Conservation (phyloP, 768 basidiomycete species). For the Chalciporus pseudorubinellus region DNA sequence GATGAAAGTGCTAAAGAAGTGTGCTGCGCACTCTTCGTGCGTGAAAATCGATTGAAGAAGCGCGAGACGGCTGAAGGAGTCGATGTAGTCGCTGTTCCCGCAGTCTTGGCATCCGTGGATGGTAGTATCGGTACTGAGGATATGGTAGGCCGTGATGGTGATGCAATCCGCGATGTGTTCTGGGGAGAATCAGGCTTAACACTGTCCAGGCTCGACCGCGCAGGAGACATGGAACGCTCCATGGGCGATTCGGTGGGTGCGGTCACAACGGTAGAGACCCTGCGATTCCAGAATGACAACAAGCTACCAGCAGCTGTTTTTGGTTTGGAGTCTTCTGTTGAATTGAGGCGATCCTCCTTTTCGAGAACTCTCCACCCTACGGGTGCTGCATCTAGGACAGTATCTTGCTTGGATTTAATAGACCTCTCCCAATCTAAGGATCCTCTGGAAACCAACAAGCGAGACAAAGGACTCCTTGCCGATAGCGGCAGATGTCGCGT, state of each 20-base stretch:
- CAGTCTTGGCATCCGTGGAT: conserved; percentile 3
- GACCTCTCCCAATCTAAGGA: conserved; percentile 74
- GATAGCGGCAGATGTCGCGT: conserved; percentile 58
- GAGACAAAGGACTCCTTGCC: conserved; percentile 63
- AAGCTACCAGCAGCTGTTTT: conserved; percentile 52
- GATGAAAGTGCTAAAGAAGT: conserved; percentile 69
- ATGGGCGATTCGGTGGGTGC: conserved; percentile 15
- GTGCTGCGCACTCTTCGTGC: conserved; percentile 39
- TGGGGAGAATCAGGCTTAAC: conserved; percentile 11
- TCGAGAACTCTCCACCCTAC: conserved; percentile 72
- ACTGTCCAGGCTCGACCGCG: conserved; percentile 33
- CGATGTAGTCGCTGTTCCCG: conserved; percentile 13
- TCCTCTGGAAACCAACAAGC: conserved; percentile 67
- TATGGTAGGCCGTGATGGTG: conserved; percentile 14
- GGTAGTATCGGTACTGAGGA: conserved; percentile 12
- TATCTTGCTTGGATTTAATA: conserved; percentile 52
- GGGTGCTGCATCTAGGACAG: conserved; percentile 52
- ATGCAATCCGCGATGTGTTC: conserved; percentile 11
- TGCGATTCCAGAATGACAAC: conserved; percentile 72
- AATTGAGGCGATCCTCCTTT: conserved; percentile 39
- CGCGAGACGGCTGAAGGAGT: conserved; percentile 75
- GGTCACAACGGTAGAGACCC: conserved; percentile 25
- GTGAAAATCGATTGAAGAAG: conserved; percentile 75
- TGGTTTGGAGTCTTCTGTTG: conserved; percentile 42
- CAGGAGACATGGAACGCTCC: conserved; percentile 24